Evolutionary conservation across 2,329 filamentous ascomycete species (phyloP).

Genomic region (Rachicladosporium sp.): DNA sequence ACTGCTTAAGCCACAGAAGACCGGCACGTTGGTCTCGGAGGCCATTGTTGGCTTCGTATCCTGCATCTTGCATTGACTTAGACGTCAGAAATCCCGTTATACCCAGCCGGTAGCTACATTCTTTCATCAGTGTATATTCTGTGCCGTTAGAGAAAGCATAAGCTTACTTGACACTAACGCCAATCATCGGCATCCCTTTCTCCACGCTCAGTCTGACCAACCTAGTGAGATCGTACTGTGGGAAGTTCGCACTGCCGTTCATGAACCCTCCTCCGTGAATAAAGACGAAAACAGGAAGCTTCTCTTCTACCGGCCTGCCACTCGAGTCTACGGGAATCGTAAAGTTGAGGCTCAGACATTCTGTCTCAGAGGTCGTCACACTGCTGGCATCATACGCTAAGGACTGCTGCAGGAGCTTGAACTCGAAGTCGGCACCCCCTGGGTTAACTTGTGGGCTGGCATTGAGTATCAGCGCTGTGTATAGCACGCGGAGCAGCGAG

Average conservation of each 20-base stretch:
- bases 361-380: conserved; percentile 28
- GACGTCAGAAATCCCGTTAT: conserved; percentile 29
- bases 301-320: not conserved
- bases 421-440: conserved; percentile 33
- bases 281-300: conserved; percentile 40
- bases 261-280: conserved; percentile 42
- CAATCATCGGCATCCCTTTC: conserved; percentile 35
- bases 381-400: conserved; percentile 26
- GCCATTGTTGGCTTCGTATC: conserved; percentile 16
- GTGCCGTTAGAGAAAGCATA: no score
- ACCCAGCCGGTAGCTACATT: conserved; percentile 34
- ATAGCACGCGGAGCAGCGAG: no score
- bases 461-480: no score
- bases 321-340: conserved; percentile 26
- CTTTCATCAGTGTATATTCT: not conserved
- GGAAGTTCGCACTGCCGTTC: conserved; percentile 40
- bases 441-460: conserved; percentile 19
- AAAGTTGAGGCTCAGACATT: conserved; percentile 43
- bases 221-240: conserved; percentile 36
- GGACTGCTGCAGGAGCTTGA: conserved; percentile 38
- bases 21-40: conserved; percentile 23
- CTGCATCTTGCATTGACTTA: conserved; percentile 11
- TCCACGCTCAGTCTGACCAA: conserved; percentile 35
- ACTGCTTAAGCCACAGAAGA: conserved; percentile 25
- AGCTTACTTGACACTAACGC: conserved; percentile 21